These are phyloP conservation scores for Chloris gayana DNA, from an alignment of 176 grass and related monocot genomes.

Conservation along the genomic window DNA sequence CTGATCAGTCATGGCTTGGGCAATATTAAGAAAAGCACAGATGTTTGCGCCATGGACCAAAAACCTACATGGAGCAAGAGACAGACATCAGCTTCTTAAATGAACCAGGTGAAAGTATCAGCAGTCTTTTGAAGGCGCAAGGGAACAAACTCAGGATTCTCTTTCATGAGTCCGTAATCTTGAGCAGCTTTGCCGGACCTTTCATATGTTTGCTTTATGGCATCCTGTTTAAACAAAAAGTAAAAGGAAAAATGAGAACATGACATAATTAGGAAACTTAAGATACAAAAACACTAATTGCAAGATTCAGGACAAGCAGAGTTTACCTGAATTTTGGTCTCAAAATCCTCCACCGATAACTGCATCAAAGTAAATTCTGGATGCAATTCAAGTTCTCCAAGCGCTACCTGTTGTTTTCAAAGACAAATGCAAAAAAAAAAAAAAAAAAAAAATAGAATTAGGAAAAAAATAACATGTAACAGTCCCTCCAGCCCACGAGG, in stretches of 20 bases:
- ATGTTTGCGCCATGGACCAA: slow-evolving; percentile 92
- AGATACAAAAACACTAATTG: neutral
- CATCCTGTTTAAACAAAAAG: slow-evolving; percentile 60
- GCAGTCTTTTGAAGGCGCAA: neutral
- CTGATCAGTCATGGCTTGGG: slow-evolving; percentile 97
- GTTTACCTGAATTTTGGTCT: slow-evolving; percentile 91
- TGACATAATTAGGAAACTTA: slow-evolving; percentile 12
- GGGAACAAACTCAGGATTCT: slow-evolving; percentile 81
- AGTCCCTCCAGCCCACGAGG: neutral
- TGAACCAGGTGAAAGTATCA: slow-evolving; percentile 17
- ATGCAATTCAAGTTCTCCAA: slow-evolving; percentile 96
- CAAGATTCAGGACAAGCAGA: slow-evolving; percentile 1
- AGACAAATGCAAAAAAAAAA: slow-evolving; percentile 29
- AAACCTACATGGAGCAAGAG: slow-evolving; percentile 34
- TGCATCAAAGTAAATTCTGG: slow-evolving; percentile 92
- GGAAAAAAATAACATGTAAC: neutral
- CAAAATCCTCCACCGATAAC: slow-evolving; percentile 89
- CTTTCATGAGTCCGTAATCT: slow-evolving; percentile 80
- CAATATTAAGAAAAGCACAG: slow-evolving; percentile 88
- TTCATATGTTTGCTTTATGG: slow-evolving; percentile 90
- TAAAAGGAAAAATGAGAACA: neutral
- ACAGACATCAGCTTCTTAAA: slow-evolving; percentile 33
- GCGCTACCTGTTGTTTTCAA: slow-evolving; percentile 69
- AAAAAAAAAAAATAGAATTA: neutral
- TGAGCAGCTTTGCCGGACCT: slow-evolving; percentile 87